Conservation (phyloP, 2,329 filamentous ascomycete genomes). For the Hypoxylon sp. region DNA sequence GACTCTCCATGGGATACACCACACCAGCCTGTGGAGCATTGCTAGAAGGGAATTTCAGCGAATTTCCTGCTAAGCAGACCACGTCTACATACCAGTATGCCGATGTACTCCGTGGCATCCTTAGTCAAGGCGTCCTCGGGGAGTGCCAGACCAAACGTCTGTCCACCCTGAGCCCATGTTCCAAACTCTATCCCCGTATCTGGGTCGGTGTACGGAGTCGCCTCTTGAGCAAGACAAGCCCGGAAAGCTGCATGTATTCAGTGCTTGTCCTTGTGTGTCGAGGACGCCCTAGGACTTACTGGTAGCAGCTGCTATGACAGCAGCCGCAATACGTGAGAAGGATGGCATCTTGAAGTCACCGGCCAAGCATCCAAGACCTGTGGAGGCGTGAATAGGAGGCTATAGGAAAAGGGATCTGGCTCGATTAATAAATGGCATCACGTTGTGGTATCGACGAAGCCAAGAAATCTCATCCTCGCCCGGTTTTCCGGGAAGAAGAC, state of each 20-base stretch:
- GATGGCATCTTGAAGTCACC: constrained; percentile 52
- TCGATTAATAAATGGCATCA: constrained; percentile 50
- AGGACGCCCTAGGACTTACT: constrained; percentile 45
- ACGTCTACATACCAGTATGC: constrained; percentile 50
- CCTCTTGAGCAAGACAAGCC: constrained; percentile 50
- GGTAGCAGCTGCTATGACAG: constrained; percentile 50
- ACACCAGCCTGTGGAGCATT: constrained; percentile 54
- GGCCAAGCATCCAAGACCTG: constrained; percentile 48
- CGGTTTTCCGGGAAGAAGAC: constrained; percentile 49
- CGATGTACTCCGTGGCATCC: constrained; percentile 53
- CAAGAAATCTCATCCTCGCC: constrained; percentile 43
- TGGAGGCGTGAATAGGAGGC: constrained; percentile 36
- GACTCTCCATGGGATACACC: constrained; percentile 54
- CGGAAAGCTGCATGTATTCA: constrained; percentile 48
- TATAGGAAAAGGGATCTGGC: constrained; percentile 35
- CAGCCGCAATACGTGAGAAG: constrained; percentile 51
- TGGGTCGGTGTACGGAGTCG: constrained; percentile 52
- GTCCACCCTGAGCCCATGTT: constrained; percentile 51
- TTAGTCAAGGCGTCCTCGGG: constrained; percentile 53
- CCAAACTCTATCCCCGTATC: constrained; percentile 52
- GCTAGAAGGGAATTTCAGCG: constrained; percentile 45
- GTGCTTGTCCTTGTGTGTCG: constrained; percentile 10
- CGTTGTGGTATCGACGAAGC: constrained; percentile 31
- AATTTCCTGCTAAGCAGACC: neutral
- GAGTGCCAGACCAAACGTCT: constrained; percentile 52